Evolutionary conservation across 805 yeast species (phyloP).

Genomic region (Sugiyamaella boreocaroliniensis): DNA sequence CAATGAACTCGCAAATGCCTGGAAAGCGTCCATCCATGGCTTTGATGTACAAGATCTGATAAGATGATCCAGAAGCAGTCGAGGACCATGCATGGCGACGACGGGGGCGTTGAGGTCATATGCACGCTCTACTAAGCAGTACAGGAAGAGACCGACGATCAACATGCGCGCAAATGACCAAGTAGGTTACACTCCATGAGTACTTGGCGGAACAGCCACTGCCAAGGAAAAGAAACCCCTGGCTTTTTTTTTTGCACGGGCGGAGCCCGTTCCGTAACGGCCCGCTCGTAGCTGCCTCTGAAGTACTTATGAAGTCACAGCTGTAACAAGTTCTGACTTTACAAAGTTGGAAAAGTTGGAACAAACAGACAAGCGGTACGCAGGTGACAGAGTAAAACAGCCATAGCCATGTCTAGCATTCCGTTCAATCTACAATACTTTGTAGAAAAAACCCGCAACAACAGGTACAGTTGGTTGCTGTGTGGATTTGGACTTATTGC

Average conservation of each 20-base stretch:
- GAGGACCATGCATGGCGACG: background rate
- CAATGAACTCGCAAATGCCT: background rate
- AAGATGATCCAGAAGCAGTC: background rate
- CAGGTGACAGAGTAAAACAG: no score
- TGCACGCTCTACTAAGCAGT: no score
- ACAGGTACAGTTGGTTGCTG: conserved; percentile 34
- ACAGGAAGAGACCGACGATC: no score
- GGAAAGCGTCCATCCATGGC: no score
- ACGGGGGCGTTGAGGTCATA: no score
- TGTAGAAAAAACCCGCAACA: conserved; percentile 36
- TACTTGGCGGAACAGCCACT: conserved; percentile 3
- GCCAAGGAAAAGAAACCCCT: conserved; percentile 3
- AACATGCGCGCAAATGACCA: no score
- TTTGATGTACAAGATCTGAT: background rate
- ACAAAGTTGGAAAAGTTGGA: background rate
- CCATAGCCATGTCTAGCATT: conserved; percentile 19
- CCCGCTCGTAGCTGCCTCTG: background rate
- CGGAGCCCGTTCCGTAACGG: background rate
- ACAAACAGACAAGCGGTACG: no score
- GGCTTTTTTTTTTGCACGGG: no score
- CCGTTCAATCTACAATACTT: conserved; percentile 35
- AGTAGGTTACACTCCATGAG: no score
- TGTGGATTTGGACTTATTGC: conserved; percentile 27
- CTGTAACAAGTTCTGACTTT: background rate
- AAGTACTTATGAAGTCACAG: background rate